phyloP scores from a whole-genome alignment of 441 rosid genomes.

The Daphne laureola region DNA sequence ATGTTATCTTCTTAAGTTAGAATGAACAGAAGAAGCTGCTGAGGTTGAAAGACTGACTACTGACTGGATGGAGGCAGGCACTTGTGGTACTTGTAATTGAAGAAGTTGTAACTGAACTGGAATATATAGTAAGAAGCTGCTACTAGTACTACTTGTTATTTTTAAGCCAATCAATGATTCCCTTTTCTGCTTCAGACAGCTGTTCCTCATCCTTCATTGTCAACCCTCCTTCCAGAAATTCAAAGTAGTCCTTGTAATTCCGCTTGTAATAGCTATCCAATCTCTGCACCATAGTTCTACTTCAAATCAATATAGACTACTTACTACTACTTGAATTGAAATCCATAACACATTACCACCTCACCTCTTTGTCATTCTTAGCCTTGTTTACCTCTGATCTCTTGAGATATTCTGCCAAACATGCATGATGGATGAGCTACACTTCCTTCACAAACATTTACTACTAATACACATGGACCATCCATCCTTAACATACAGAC shows the following conservation, averaged over 20 bases:
- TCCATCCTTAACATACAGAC: too few species aligned
- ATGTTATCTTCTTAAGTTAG: too few species aligned
- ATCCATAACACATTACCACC: neutral
- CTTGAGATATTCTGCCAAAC: slow-evolving; percentile 57
- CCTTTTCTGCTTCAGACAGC: slow-evolving; percentile 63
- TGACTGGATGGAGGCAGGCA: too few species aligned
- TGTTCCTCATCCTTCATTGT: slow-evolving; percentile 51
- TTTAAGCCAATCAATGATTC: slow-evolving; percentile 74
- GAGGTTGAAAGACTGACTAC: too few species aligned
- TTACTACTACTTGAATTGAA: neutral
- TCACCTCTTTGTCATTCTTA: slow-evolving; percentile 85
- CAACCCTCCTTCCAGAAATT: slow-evolving; percentile 58
- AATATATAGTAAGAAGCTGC: neutral
- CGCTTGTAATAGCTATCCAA: slow-evolving; percentile 79
- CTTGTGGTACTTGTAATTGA: neutral
- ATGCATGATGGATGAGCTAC: too few species aligned
- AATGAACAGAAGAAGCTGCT: too few species aligned
- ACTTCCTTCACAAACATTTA: too few species aligned
- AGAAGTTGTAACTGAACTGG: neutral
- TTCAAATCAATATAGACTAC: neutral
- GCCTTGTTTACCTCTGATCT: slow-evolving; percentile 72
- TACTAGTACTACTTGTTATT: slow-evolving; percentile 33
- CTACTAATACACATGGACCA: too few species aligned
- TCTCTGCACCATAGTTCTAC: slow-evolving; percentile 59
- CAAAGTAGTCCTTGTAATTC: slow-evolving; percentile 86